Percentiles rank a stretch among this genome's conserved stretches.
phyloP scores from a whole-genome alignment of 2,329 filamentous ascomycete species.

The Cyphellophora attinorum region DNA sequence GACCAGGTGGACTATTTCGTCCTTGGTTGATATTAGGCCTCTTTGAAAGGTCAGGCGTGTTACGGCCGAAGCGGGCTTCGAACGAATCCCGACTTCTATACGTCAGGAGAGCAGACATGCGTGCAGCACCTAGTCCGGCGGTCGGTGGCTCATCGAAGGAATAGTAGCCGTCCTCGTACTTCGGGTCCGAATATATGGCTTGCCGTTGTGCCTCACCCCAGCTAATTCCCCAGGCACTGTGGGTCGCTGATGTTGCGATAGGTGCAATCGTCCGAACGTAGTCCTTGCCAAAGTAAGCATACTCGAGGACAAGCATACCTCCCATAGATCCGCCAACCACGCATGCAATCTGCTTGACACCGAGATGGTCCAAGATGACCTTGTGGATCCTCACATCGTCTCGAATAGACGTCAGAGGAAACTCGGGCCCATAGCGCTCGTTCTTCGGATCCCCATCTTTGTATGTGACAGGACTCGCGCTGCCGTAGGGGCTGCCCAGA shows the following conservation, averaged over 20 bases:
- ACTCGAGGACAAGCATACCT: conserved; percentile 49
- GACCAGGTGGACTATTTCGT: conserved; percentile 48
- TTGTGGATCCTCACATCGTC: conserved; percentile 72
- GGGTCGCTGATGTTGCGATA: conserved; percentile 46
- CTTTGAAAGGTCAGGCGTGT: conserved; percentile 76
- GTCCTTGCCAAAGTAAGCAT: conserved; percentile 61
- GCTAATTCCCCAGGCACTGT: conserved; percentile 50
- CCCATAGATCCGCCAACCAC: conserved; percentile 51
- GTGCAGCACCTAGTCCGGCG: conserved; percentile 81
- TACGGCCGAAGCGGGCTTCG: conserved; percentile 87
- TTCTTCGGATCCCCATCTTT: conserved; percentile 69
- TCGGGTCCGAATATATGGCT: conserved; percentile 90
- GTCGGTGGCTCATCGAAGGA: conserved; percentile 74
- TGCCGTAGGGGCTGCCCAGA: conserved; percentile 46
- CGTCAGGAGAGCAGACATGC: conserved; percentile 92
- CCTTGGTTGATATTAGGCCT: conserved; percentile 58
- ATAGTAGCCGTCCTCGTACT: conserved; percentile 97
- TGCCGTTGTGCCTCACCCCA: conserved; percentile 50
- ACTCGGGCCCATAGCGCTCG: conserved; percentile 85
- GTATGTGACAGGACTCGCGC: conserved; percentile 55
- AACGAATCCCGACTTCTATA: conserved; percentile 97
- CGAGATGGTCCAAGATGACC: conserved; percentile 43
- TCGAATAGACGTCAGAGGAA: conserved; percentile 86
- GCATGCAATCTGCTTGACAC: conserved; percentile 43
- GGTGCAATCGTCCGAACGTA: conserved; percentile 46